Conservation (phyloP, 768 basidiomycete species). For the Kwoniella dendrophila region DNA sequence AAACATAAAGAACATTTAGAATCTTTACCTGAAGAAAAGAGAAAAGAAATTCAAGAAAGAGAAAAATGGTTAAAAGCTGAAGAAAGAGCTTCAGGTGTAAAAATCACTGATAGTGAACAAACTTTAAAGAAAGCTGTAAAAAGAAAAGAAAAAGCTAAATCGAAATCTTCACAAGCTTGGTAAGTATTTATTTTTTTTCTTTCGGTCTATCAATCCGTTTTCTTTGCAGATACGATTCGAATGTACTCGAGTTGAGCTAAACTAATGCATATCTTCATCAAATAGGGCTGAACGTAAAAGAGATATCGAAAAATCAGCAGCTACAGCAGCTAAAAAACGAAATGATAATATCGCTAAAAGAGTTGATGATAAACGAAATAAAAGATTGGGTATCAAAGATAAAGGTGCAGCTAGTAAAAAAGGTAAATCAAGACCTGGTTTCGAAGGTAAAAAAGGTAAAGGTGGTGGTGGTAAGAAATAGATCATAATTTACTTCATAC, state of each 20-base stretch:
- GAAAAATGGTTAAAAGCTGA: constrained; percentile 90
- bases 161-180: constrained; percentile 83
- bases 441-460: constrained; percentile 43
- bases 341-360: constrained; percentile 86
- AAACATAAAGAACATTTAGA: constrained; percentile 77
- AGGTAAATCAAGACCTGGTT: constrained; percentile 45
- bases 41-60: constrained; percentile 74
- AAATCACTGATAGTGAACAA: constrained; percentile 82
- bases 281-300: constrained; percentile 84
- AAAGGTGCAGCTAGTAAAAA: constrained; percentile 29
- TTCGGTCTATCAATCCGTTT: background rate
- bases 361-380: constrained; percentile 71
- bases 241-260: background rate
- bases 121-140: constrained; percentile 91
- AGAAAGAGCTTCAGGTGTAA: constrained; percentile 82
- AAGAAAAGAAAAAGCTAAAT: constrained; percentile 86
- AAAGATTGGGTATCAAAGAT: constrained; percentile 60
- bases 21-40: constrained; percentile 76
- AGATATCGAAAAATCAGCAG: constrained; percentile 71
- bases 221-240: background rate
- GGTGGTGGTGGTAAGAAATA: constrained; percentile 48
- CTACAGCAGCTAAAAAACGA: constrained; percentile 86
- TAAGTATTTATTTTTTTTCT: constrained; percentile 56
- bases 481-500: no score
- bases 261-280: background rate